These are phyloP conservation scores for Ogataea siamensis DNA, from an alignment of 805 yeast species.

Conservation along the genomic window DNA sequence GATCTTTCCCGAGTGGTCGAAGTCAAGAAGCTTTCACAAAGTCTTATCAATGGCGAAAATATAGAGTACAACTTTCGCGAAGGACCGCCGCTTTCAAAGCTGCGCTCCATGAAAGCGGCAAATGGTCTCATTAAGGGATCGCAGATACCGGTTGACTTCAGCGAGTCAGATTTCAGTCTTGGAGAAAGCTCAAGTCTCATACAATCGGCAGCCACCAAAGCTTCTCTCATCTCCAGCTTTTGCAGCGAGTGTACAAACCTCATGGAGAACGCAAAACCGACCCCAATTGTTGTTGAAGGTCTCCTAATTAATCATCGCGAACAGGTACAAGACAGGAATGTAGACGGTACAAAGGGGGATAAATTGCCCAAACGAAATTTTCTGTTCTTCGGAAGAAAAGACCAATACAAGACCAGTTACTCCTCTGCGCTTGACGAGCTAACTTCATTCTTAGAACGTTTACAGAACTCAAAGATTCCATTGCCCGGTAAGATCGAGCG, in stretches of 20 bases:
- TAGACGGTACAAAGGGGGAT: neutral
- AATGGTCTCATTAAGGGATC: neutral
- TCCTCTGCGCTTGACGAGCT: neutral
- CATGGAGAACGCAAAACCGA: neutral
- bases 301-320: neutral
- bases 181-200: neutral
- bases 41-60: constrained; percentile 2
- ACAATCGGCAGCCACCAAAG: neutral
- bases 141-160: neutral
- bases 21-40: constrained; percentile 8
- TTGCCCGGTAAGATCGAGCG: neutral
- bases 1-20: constrained; percentile 4
- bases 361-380: neutral
- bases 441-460: neutral
- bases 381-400: neutral
- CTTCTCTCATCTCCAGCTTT: constrained; percentile 3
- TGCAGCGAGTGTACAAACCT: neutral
- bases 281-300: neutral
- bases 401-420: neutral
- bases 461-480: neutral
- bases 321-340: neutral
- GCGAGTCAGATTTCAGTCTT: constrained; percentile 3
- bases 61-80: neutral
- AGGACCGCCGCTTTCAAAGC: neutral
- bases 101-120: constrained; percentile 9